These are phyloP conservation scores for Cryptomeria japonica DNA, from an alignment of 75 land plant genomes.

Conservation along the genomic window DNA sequence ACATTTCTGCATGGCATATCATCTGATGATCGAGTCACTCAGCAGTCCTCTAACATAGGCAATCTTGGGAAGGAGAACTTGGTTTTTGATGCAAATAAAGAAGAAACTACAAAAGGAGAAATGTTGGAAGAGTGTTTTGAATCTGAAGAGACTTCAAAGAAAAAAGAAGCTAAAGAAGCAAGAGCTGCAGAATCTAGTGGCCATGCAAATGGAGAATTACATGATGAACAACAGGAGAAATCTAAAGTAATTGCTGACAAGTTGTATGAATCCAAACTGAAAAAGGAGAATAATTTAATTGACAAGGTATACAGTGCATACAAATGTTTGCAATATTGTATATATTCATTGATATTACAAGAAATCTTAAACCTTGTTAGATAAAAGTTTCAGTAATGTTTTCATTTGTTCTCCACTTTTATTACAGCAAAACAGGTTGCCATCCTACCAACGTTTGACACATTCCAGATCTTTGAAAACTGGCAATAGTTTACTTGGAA, in stretches of 20 bases:
- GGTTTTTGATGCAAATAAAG: constrained; percentile 4
- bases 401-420: neutral
- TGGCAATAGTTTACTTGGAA: neutral
- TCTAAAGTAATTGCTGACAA: neutral
- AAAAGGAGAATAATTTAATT: neutral
- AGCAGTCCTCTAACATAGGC: neutral
- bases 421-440: neutral
- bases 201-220: neutral
- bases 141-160: neutral
- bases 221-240: neutral
- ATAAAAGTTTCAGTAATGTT: neutral
- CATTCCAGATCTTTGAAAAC: neutral
- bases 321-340: neutral
- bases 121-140: neutral
- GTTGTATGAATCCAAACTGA: neutral
- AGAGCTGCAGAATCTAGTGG: neutral
- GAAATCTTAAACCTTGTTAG: neutral
- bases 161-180: neutral
- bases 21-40: neutral
- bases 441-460: neutral
- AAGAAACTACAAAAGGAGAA: neutral
- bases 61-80: constrained; percentile 2
- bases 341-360: neutral
- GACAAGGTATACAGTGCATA: neutral
- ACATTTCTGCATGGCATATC: neutral